A percentile compares a stretch with the other conserved stretches of the same genome.
phyloP scores from a whole-genome alignment of 2,329 filamentous ascomycete species.

The Curvularia hawaiiensis region DNA sequence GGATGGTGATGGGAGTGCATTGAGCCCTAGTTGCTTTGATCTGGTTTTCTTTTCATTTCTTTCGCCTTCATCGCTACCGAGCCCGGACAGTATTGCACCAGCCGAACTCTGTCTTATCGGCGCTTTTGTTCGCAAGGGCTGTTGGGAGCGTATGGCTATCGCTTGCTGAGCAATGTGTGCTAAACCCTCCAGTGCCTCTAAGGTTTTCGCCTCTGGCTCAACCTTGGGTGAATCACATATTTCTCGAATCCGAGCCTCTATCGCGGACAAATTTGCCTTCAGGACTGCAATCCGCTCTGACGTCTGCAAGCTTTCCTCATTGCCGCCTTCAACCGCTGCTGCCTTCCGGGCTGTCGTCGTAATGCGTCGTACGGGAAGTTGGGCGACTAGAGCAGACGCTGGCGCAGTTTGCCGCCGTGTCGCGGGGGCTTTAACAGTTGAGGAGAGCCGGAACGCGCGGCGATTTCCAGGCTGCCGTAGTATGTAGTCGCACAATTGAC shows the following conservation, averaged over 20 bases:
- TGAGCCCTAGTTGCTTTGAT: constrained; percentile 21
- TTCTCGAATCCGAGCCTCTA: constrained; percentile 34
- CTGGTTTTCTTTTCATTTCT: constrained; percentile 12
- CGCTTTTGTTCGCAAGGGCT: constrained; percentile 28
- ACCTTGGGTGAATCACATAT: constrained; percentile 37
- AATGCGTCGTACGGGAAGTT: constrained; percentile 26
- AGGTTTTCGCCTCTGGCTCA: constrained; percentile 30
- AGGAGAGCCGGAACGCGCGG: constrained; percentile 35
- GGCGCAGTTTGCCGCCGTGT: constrained; percentile 30
- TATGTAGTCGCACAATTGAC: constrained; percentile 43
- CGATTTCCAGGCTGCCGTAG: constrained; percentile 35
- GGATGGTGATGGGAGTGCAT: constrained; percentile 36
- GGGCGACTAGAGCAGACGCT: constrained; percentile 23
- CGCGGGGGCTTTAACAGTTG: constrained; percentile 33
- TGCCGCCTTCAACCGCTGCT: constrained; percentile 22
- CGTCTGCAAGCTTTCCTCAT: constrained; percentile 18
- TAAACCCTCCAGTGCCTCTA: constrained; percentile 31
- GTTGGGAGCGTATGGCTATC: constrained; percentile 36
- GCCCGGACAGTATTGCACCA: constrained; percentile 40
- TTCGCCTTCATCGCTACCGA: constrained; percentile 29
- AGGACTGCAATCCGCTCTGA: constrained; percentile 29
- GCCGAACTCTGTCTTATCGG: constrained; percentile 41
- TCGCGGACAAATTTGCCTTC: constrained; percentile 29
- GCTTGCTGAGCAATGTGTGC: constrained; percentile 31
- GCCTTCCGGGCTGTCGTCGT: constrained; percentile 23